Base-by-base conservation (phyloP, 192 early-diverging fungal genomes). In the Mortierella claussenii region DNA sequence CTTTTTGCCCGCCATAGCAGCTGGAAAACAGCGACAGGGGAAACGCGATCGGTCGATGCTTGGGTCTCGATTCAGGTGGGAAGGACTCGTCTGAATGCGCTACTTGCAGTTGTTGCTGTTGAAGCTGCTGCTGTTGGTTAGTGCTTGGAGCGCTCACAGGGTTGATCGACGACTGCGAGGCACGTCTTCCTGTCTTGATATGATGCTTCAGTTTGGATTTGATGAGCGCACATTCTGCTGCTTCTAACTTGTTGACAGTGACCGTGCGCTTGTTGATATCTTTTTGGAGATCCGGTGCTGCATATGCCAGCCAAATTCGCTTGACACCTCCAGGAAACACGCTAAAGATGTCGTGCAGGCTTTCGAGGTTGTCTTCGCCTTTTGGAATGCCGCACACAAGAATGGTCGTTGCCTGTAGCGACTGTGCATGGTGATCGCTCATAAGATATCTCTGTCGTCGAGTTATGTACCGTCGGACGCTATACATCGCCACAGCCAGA, bases 381-480 rank as follows among this genome's bases (percentile, higher is more conserved):
- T 60, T 37, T 8, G 92, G 92, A 34, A 96, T 76, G 24, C 89
- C 81, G 7, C 87, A 80, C 11, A 93, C 82, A 42, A 91, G 80
- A 7, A 94, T 63, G 4, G 90, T 91, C 24, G 82, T 83, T 8
- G 88, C 84, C 3, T 79, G 69, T 21, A 85, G 66, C 4, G 67
- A 70, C 0, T 65, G 27, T 4, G 68, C 44, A 62, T 86, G 85
- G 0, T 80, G 79, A 0, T 80, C 66, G 42, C 69, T 81, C 13
- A 83, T 70, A n/a, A 90, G 79, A 70, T 86, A 92, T 47, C 78
- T 78, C 56, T 88, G 87, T 10, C 92, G 84, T 26, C 93, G 74
- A 8, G 47, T 50, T 15, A 90, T 83, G 51, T 90, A 92, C 13
- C 66, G 69, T 7, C 74, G 80, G 36, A 91, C 78, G 37, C 89